Conservation (phyloP, 2,329 filamentous ascomycete genomes). For the Didymella pinodella region DNA sequence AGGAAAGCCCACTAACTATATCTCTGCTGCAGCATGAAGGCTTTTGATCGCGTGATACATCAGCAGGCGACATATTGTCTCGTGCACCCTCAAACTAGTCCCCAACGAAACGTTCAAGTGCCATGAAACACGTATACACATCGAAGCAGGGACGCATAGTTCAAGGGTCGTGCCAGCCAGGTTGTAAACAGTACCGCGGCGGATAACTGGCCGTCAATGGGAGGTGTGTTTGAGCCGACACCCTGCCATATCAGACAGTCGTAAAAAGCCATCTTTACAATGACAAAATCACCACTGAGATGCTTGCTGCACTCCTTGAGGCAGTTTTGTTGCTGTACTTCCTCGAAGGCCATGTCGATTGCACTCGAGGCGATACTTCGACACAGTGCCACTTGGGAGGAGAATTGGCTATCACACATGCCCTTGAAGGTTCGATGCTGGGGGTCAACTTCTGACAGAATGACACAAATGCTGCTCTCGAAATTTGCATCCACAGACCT, state of each 20-base stretch:
- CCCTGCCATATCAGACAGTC: not conserved
- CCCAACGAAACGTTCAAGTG: not conserved
- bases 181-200: not conserved
- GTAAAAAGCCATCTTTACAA: not conserved
- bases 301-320: no score
- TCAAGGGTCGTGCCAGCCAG: not conserved
- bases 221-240: not conserved
- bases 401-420: no score
- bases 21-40: not conserved
- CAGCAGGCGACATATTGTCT: not conserved
- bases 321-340: no score
- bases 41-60: not conserved
- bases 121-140: not conserved
- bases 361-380: no score
- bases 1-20: not conserved
- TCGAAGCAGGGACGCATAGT: not conserved
- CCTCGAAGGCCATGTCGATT: no score
- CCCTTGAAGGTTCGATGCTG: no score
- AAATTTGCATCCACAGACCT: no score
- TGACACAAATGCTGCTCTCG: no score
- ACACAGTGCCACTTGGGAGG: no score
- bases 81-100: not conserved
- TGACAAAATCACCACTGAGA: not conserved
- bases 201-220: no score
- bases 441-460: no score